Base-by-base conservation (phyloP, 305 asterid species). In the Fraxinus platypoda region DNA sequence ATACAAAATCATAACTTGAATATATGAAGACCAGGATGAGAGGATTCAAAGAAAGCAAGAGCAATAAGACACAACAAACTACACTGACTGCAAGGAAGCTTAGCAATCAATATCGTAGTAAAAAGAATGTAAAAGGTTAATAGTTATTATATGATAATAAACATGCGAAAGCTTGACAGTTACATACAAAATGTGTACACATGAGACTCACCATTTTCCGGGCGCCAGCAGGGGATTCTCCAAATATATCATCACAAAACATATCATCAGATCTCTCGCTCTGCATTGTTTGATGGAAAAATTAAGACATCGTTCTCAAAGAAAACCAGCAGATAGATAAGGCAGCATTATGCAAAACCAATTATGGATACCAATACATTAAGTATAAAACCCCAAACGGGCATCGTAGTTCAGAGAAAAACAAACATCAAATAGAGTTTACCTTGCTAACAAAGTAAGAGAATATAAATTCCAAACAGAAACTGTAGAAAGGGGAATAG, bases 211-310 rank as follows among this genome's bases (percentile, higher is more conserved):
- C 99, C 87, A 49, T 41, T 87, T 90, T 93, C 77, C 97, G 95
- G 75, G 90, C 88, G 76, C 94, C 95, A 35, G 98, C 91, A 82
- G 98, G 99, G 0, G 99, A 97, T 81, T 97, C 99, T 83, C 99
- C 99, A 90, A 97, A 97, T 74, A 97, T 97, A 91, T 97, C 98
- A 88, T 95, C 99, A 83, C 90, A 81, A 83, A 97, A 97, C 97
- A 97, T 92, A 87, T 94, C 98, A 79, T 85, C 81, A 0, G 92
- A 88, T 85, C 93, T 89, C 90, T 97, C 98, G 76, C 98, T 95
- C 99, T 97, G 98, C 91, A 92, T n/a, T 34, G 57, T 81, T 72
- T n/a, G 34, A 84, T 13, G 54, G 57, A 79, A 71, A 79, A 80
- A 30, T 57, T 81, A 81, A 83, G 52, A 46, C 74, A 76, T 37